Evolutionary conservation across 1,139 yeast species (phyloP).

Genomic region (Wickerhamomyces sp.): DNA sequence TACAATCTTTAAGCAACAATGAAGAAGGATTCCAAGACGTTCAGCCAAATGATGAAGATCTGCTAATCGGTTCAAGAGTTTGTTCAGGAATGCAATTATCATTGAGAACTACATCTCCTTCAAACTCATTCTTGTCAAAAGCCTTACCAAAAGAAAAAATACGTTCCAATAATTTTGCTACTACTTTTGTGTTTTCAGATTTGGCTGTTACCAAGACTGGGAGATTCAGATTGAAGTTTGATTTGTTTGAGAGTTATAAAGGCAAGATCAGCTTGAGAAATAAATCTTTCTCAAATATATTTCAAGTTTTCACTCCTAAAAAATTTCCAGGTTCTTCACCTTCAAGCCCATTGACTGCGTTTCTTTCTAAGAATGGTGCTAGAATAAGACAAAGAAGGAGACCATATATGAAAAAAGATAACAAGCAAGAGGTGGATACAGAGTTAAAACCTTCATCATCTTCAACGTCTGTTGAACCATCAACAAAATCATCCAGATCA

Average conservation of each 20-base stretch:
- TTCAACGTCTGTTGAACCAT: background rate
- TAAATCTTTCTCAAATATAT: slow-evolving; percentile 14
- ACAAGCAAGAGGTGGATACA: background rate
- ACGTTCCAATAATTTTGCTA: slow-evolving; percentile 17
- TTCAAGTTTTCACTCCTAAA: slow-evolving; percentile 25
- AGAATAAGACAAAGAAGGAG: slow-evolving; percentile 26
- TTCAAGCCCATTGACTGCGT: slow-evolving; percentile 23
- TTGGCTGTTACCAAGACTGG: slow-evolving; percentile 24
- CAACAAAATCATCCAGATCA: background rate
- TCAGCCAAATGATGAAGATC: slow-evolving; percentile 10
- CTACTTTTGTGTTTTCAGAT: slow-evolving; percentile 26
- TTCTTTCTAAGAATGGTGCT: slow-evolving; percentile 26
- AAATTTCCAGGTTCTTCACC: slow-evolving; percentile 26
- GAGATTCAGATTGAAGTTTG: slow-evolving; percentile 20
- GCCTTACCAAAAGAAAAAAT: slow-evolving; percentile 14
- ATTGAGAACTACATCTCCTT: slow-evolving; percentile 11
- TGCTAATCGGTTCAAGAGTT: slow-evolving; percentile 22
- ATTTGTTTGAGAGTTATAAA: slow-evolving; percentile 22
- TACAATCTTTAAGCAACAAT: slow-evolving; percentile 4
- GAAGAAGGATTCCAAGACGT: slow-evolving; percentile 2
- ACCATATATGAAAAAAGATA: slow-evolving; percentile 2
- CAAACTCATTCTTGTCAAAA: slow-evolving; percentile 9
- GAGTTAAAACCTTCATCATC: background rate
- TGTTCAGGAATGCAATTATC: slow-evolving; percentile 25
- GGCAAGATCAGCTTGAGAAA: slow-evolving; percentile 18